Base-by-base conservation (phyloP, 371 early-diverging fungal genomes). In the Rhizopus stolonifer region DNA sequence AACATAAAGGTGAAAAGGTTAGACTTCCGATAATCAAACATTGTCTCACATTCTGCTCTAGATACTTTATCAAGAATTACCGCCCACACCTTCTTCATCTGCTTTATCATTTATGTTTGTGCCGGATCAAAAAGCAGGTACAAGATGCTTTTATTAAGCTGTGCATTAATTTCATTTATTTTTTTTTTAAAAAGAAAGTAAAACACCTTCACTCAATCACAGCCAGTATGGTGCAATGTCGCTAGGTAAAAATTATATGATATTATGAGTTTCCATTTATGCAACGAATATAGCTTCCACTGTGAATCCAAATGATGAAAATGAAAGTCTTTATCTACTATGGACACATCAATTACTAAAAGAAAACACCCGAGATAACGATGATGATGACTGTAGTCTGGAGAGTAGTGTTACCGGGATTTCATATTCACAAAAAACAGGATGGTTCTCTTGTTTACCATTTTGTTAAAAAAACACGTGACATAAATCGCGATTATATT, bases 331-430 rank as follows among this genome's bases (percentile, higher is more conserved):
- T 2, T 74, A 74, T 54, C 43, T 74, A 26, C 46, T 62, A 17
- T 74, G 69, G 69, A 74, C 71, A 22, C 69, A 74, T 52, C 71
- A 74, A 52, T 39, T 74, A 17, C 24, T 74, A 24, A 60, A 60
- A 42, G 68, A 74, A 42, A 60, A 52, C 49, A n/a, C 5, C 4
- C n/a, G 14, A 11, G 5, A 36, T 14, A 7, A 36, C 9, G n/a
- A 15, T 15, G 36, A 36, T 0, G 15, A 40, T 24, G 52, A 58
- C 1, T 22, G 38, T 3, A 60, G 60, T 32, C 23, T 54, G 14
- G 54, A 53, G 3, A 60, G 60, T 3, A 60, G 60, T 49, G 48
- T 60, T 8, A 54, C 46, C 2, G 40, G 52, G 3, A 14, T 53
- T n/a, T 53, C 60, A 4, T 22, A 4, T 36, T 36, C 36, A 36